Percentiles rank a stretch among this genome's conserved stretches.
Evolutionary conservation across 352 stramenopile species (phyloP).

Genomic region (Phytophthora rubi): DNA sequence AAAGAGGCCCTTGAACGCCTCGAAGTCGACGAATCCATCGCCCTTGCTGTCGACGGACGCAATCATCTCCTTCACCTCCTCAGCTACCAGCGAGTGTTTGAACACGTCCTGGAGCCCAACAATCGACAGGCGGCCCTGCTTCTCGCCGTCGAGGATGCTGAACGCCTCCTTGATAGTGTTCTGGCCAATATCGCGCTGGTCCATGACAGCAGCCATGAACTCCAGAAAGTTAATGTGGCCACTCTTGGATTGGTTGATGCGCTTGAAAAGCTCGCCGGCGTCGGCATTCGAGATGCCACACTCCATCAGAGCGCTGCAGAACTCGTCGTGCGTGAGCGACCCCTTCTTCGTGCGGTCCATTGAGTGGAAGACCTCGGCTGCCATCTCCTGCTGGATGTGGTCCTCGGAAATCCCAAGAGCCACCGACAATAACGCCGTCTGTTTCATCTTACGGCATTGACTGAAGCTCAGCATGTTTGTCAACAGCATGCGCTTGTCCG

Average conservation of each 20-base stretch:
- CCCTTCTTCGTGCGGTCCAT: slow-evolving; percentile 88
- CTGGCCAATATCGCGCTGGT: slow-evolving; percentile 89
- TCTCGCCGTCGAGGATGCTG: slow-evolving; percentile 89
- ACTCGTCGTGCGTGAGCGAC: slow-evolving; percentile 92
- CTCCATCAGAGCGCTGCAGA: slow-evolving; percentile 92
- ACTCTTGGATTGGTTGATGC: slow-evolving; percentile 82
- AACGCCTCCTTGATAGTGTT: slow-evolving; percentile 94
- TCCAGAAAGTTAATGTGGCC: slow-evolving; percentile 95
- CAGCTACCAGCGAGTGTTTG: slow-evolving; percentile 85
- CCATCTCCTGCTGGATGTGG: slow-evolving; percentile 78
- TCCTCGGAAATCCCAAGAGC: slow-evolving; percentile 77
- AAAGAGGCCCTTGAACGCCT: slow-evolving; percentile 90
- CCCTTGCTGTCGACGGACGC: slow-evolving; percentile 84
- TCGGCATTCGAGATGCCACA: slow-evolving; percentile 81
- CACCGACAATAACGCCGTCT: slow-evolving; percentile 74
- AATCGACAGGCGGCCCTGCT: slow-evolving; percentile 91
- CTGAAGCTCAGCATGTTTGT: slow-evolving; percentile 85
- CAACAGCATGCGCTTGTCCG: slow-evolving; percentile 68
- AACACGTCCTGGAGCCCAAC: slow-evolving; percentile 90
- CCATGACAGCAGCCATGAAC: slow-evolving; percentile 95
- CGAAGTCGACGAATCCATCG: slow-evolving; percentile 87
- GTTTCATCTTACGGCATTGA: slow-evolving; percentile 76
- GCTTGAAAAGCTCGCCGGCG: slow-evolving; percentile 73
- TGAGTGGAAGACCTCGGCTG: slow-evolving; percentile 84
- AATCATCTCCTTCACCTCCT: slow-evolving; percentile 93